Evolutionary conservation across 2,329 filamentous ascomycete genomes (phyloP), one percentile per base, ranked within the genome.

Genomic region (Leptographium flavum): DNA sequence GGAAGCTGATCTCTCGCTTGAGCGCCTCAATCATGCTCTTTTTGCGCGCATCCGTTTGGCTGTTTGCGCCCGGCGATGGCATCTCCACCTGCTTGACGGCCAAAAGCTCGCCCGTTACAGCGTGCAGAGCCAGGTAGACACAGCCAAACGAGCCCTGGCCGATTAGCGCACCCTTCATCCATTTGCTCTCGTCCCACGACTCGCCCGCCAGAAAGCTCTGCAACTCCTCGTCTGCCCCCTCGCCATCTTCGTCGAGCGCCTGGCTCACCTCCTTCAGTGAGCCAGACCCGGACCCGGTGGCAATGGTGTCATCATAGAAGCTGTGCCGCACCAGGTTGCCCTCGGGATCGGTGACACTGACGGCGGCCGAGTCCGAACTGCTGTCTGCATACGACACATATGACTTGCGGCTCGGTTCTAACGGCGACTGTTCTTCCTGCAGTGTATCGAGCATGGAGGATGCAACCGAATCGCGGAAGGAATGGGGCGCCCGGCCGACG

Each of bases 161-260:
- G 53, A 98, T 98, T 51, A 96, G 71, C 28, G 90, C 88, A 58
- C 92, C 92, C 69, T 96, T 95, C 87, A 98, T 96, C 85, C 93
- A 98, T 63, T 94, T 94, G 67, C 90, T 84, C 51, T 94, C 88
- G 52, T 93, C 88, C 79, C 92, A 96, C 9, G 87, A 93, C 58
- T 95, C 87, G 52, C 87, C 86, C 30, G 87, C 80, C 35, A 96
- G 71, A 70, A 95, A 95, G 57, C 88, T 88, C 54, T 83, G 79
- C 21, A 96, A 71, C 55, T 92, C 88, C 57, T 88, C 85, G 55
- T 96, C 90, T 7, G 79, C 79, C 56, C 94, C 92, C 59, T 95
- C 90, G 30, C 87, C 88, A 56, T 96, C 90, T 54, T 93, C 84
- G 15, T 83, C 83, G 33, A 95, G 75, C 30, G 88, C 84, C 57